These are phyloP conservation scores for Phytopythium kandeliae DNA, from an alignment of 352 stramenopile genomes.

Conservation along the genomic window DNA sequence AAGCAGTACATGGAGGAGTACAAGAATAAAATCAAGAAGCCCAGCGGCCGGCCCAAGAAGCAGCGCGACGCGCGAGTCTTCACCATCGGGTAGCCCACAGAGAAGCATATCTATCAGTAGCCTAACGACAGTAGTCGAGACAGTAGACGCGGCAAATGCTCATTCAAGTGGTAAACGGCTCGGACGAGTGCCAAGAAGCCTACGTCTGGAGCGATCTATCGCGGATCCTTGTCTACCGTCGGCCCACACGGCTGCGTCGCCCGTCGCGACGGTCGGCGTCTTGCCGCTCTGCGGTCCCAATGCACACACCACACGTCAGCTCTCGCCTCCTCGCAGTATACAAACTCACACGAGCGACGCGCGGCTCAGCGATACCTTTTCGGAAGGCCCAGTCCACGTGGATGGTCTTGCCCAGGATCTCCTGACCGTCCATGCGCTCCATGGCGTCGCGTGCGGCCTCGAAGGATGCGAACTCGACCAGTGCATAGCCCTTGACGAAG, in stretches of 20 bases:
- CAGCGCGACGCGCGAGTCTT: slow-evolving; percentile 69
- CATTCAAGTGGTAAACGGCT: background rate
- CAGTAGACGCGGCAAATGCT: background rate
- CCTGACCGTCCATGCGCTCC: slow-evolving; percentile 88
- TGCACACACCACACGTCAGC: background rate
- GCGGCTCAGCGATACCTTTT: slow-evolving; percentile 55
- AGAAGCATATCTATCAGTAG: background rate
- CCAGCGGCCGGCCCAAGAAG: slow-evolving; percentile 66
- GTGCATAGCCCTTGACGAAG: slow-evolving; percentile 95
- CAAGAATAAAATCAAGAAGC: slow-evolving; percentile 86
- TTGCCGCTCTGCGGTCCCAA: slow-evolving; percentile 4
- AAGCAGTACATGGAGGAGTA: slow-evolving; percentile 75
- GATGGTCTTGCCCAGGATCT: slow-evolving; percentile 88
- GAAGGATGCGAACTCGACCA: slow-evolving; percentile 92
- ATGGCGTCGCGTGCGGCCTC: slow-evolving; percentile 90
- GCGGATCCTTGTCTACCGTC: slow-evolving; percentile 30
- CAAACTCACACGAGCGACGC: too few species aligned
- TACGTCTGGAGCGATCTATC: background rate
- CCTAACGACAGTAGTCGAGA: background rate
- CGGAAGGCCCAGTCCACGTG: slow-evolving; percentile 94
- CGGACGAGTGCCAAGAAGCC: background rate
- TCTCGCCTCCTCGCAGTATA: background rate
- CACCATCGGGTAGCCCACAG: slow-evolving; percentile 44
- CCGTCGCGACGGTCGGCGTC: slow-evolving; percentile 21
- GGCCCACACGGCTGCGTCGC: slow-evolving; percentile 26